Evolutionary conservation across 2,329 filamentous ascomycete genomes (phyloP).

Genomic region (Fusarium xylarioides): DNA sequence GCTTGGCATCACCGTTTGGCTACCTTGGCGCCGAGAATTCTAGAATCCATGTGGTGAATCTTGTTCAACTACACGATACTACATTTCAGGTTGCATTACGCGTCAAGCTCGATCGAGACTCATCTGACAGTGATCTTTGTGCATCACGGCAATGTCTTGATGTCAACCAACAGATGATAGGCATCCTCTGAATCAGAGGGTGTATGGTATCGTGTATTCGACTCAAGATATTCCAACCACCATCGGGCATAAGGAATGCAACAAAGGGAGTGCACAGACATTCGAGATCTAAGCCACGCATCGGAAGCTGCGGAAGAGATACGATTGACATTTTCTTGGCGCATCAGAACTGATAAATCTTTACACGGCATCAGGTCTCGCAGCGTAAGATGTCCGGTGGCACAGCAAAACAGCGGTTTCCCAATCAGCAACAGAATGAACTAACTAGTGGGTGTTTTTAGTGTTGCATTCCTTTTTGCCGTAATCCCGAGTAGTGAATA

Average conservation of each 20-base stretch:
- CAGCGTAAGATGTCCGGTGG: not conserved
- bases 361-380: not conserved
- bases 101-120: not conserved
- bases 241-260: not conserved
- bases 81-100: not conserved
- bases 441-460: not conserved
- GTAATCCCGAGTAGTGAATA: not conserved
- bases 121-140: fast-evolving
- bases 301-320: constrained; percentile 13
- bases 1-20: not conserved
- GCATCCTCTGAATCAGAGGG: not conserved
- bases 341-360: not conserved
- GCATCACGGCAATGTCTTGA: not conserved
- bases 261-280: not conserved
- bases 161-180: too few species aligned
- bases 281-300: not conserved
- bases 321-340: not conserved
- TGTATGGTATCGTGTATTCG: not conserved
- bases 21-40: constrained; percentile 6
- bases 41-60: not conserved
- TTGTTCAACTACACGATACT: not conserved
- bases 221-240: not conserved
- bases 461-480: not conserved
- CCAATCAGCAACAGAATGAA: not conserved
- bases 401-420: not conserved